Conservation (phyloP, 805 yeast species). For the Pichia cephalocereana region DNA sequence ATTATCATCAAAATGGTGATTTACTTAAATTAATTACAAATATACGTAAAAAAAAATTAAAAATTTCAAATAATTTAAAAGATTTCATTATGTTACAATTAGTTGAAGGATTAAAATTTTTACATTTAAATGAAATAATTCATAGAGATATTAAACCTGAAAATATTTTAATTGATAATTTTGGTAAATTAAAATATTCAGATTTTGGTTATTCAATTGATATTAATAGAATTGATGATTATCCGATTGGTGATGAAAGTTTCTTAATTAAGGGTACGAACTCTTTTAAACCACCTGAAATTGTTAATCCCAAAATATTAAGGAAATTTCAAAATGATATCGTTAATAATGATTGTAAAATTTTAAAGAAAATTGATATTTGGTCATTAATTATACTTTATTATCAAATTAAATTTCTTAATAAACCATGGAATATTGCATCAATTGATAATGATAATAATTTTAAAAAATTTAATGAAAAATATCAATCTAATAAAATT, state of each 20-base stretch:
- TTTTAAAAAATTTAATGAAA: constrained; percentile 13
- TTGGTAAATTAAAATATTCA: constrained; percentile 36
- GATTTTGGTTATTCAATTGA: constrained; percentile 46
- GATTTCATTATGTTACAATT: constrained; percentile 45
- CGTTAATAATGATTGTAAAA: constrained; percentile 5
- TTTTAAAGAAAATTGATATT: constrained; percentile 33
- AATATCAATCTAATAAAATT: constrained; percentile 10
- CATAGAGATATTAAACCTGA: constrained; percentile 52
- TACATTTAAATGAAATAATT: constrained; percentile 34
- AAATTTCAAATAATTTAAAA: constrained; percentile 27
- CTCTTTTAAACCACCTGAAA: constrained; percentile 48
- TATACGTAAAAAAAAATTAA: constrained; percentile 28
- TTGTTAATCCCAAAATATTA: constrained; percentile 16
- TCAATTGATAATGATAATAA: constrained; percentile 19
- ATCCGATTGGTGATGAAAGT: constrained; percentile 13
- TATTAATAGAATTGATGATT: constrained; percentile 16
- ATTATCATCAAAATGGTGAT: constrained; percentile 40
- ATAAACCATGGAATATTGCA: constrained; percentile 41
- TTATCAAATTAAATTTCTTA: constrained; percentile 34
- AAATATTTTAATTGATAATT: constrained; percentile 36
- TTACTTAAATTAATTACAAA: constrained; percentile 33
- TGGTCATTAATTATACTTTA: constrained; percentile 48
- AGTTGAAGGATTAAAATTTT: constrained; percentile 35
- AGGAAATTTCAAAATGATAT: neutral
- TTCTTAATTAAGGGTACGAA: constrained; percentile 37